phyloP scores from a whole-genome alignment of 768 basidiomycete genomes.

The Hortiboletus flavorubellus region DNA sequence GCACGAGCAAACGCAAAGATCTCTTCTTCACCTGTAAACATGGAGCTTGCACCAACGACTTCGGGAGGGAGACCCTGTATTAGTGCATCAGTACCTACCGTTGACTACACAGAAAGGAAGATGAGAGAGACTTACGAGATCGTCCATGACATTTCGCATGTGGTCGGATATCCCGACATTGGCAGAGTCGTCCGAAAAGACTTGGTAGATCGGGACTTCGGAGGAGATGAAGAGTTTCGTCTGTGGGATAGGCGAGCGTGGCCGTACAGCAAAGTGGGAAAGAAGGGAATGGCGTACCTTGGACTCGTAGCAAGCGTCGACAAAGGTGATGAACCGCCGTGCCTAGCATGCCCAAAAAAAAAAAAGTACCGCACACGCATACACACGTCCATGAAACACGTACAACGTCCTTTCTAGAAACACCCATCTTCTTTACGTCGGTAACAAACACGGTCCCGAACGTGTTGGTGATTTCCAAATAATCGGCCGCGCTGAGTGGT shows the following conservation, averaged over 20 bases:
- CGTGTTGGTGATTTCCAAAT: slow-evolving; percentile 85
- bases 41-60: slow-evolving; percentile 74
- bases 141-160: slow-evolving; percentile 93
- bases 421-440: slow-evolving; percentile 84
- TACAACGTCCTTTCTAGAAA: slow-evolving; percentile 85
- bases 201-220: slow-evolving; percentile 85
- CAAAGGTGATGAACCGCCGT: slow-evolving; percentile 94
- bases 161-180: slow-evolving; percentile 63
- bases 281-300: slow-evolving; percentile 45
- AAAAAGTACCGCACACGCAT: background rate
- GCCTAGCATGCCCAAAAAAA: slow-evolving; percentile 45
- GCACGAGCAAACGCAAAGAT: slow-evolving; percentile 96
- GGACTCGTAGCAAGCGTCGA: slow-evolving; percentile 95
- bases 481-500: slow-evolving; percentile 92
- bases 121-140: slow-evolving; percentile 56
- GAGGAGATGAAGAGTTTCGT: slow-evolving; percentile 91
- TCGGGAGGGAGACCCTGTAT: slow-evolving; percentile 73
- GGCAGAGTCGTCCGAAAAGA: slow-evolving; percentile 74
- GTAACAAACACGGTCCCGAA: slow-evolving; percentile 88
- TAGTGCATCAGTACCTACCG: background rate
- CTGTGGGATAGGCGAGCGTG: slow-evolving; percentile 50
- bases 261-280: background rate
- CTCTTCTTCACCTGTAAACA: slow-evolving; percentile 97
- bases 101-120: background rate
- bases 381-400: slow-evolving; percentile 1